phyloP scores from a whole-genome alignment of 1,139 yeast species.

The Saccharomyces hybrid region DNA sequence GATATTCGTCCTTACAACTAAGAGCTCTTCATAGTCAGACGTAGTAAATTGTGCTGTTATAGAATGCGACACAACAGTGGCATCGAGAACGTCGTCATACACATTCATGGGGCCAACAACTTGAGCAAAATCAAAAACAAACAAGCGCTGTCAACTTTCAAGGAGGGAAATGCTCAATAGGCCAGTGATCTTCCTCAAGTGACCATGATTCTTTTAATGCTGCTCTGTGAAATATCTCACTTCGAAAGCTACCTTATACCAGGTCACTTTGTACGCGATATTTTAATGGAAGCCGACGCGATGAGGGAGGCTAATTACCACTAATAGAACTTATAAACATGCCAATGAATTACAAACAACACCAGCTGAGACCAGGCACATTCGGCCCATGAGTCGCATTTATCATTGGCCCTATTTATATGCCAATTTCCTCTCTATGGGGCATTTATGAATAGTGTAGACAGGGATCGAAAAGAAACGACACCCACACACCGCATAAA shows the following conservation, averaged over 20 bases:
- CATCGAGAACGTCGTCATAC: constrained; percentile 72
- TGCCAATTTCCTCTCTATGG: no score
- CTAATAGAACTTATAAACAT: not conserved
- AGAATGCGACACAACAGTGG: constrained; percentile 63
- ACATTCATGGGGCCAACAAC: constrained; percentile 53
- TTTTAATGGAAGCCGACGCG: not conserved
- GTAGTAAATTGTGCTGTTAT: constrained; percentile 57
- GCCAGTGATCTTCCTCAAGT: not conserved
- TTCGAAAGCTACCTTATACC: not conserved
- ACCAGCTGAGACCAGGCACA: not conserved
- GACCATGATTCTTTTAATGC: not conserved
- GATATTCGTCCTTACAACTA: constrained; percentile 65
- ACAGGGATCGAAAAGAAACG: not conserved
- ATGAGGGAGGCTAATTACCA: not conserved
- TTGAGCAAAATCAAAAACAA: not conserved
- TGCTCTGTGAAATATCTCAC: not conserved
- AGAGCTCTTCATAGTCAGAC: constrained; percentile 43
- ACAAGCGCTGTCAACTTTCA: not conserved
- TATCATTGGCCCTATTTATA: not conserved
- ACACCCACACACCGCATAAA: not conserved
- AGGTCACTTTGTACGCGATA: not conserved
- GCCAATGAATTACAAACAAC: not conserved
- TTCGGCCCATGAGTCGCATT: not conserved
- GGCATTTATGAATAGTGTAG: no score
- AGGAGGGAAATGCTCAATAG: not conserved